Evolutionary conservation across 352 stramenopile genomes (phyloP).

Genomic region (Phytophthora macrochlamydospora): DNA sequence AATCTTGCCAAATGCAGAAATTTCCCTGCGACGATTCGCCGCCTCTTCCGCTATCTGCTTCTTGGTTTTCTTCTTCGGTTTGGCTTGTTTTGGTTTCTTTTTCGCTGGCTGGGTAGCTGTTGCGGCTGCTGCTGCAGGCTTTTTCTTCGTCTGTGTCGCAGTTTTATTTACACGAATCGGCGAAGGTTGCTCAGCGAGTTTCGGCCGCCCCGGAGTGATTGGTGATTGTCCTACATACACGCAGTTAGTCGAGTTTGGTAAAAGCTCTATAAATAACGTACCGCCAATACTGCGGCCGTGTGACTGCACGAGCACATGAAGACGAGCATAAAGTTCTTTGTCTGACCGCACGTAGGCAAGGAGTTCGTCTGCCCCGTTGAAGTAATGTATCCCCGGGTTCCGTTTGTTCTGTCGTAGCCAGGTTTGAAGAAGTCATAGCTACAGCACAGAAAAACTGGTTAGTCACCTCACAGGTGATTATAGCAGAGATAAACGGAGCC

Average conservation of each 20-base stretch:
- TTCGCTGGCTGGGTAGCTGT: neutral
- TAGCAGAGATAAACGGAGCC: neutral
- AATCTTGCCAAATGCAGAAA: constrained; percentile 9
- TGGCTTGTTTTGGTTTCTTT: neutral
- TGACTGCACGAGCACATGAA: neutral
- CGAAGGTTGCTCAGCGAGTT: no score
- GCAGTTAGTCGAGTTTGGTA: no score
- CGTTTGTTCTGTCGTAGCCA: neutral
- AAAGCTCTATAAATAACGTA: neutral
- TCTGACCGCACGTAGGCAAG: neutral
- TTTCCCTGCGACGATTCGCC: neutral
- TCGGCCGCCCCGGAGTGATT: no score
- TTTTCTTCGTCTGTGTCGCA: no score
- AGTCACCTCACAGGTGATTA: neutral
- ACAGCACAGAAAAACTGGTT: neutral
- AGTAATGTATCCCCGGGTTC: neutral
- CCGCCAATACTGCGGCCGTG: neutral
- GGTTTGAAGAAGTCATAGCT: neutral
- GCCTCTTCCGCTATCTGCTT: constrained; percentile 4
- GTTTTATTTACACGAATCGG: no score
- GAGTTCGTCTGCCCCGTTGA: neutral
- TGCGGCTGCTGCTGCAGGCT: neutral
- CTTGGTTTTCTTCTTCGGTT: neutral
- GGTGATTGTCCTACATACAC: no score
- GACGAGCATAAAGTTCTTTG: neutral